Conservation (phyloP, 2,329 filamentous ascomycete genomes). For the Falciphora oryzae region DNA sequence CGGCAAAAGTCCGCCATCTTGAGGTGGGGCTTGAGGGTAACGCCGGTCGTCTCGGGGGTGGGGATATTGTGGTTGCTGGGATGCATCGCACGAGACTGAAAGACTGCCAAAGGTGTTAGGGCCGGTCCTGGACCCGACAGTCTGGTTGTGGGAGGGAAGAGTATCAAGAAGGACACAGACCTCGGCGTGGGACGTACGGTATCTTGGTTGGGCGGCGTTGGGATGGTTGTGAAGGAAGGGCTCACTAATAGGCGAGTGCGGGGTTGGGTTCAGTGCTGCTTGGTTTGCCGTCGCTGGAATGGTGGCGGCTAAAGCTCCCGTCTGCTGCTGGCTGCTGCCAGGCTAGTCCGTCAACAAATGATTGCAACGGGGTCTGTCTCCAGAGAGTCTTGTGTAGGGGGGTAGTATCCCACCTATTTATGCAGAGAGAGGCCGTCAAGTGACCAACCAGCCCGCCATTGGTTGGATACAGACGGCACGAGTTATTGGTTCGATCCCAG, state of each 20-base stretch:
- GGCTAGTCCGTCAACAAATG: no score
- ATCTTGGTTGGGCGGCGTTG: neutral
- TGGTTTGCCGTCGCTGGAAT: no score
- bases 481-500: neutral
- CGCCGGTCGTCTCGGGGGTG: neutral
- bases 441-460: no score
- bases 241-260: neutral
- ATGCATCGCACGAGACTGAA: neutral
- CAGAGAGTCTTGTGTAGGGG: no score
- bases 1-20: neutral
- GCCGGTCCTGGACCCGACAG: neutral
- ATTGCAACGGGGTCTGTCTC: no score
- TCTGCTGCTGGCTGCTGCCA: no score
- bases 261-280: no score
- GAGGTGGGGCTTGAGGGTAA: neutral
- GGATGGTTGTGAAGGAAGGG: neutral
- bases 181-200: neutral
- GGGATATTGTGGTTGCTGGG: neutral
- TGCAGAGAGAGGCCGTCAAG: no score
- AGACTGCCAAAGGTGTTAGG: neutral
- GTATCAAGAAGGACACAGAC: neutral
- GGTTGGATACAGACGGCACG: no score
- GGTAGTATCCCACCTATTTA: no score
- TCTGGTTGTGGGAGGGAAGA: neutral
- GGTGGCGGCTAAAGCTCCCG: no score